Evolutionary conservation across 23 red algal species (phyloP).

Genomic region (Chondrus crispus): DNA sequence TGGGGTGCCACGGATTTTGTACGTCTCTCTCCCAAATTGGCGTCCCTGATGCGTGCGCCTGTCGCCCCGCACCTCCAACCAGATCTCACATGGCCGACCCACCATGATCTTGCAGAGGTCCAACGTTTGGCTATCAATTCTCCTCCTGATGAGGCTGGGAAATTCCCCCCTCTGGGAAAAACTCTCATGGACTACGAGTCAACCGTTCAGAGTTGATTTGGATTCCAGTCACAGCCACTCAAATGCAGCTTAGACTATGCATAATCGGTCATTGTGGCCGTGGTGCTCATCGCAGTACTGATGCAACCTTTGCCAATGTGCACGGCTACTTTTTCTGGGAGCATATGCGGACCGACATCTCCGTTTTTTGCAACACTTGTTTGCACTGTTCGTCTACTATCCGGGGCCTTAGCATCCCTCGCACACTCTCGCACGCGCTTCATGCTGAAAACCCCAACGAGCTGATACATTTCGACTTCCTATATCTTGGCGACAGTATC

Average conservation of each 20-base stretch:
- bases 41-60: background rate
- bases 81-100: background rate
- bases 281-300: background rate
- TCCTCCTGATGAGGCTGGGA: background rate
- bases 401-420: background rate
- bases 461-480: background rate
- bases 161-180: background rate
- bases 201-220: background rate
- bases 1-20: background rate
- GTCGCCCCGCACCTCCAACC: background rate
- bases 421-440: background rate
- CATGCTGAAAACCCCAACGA: background rate
- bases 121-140: background rate
- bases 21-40: background rate
- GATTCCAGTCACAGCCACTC: background rate
- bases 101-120: background rate
- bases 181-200: background rate
- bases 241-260: background rate
- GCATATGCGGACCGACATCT: background rate
- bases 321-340: background rate
- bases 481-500: background rate
- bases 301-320: background rate
- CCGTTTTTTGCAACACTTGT: background rate
- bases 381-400: background rate
- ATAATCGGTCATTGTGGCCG: background rate